Percentiles rank a stretch among this genome's conserved stretches.
Evolutionary conservation across 768 basidiomycete genomes (phyloP).

Genomic region (Boletus tylopilopsis): DNA sequence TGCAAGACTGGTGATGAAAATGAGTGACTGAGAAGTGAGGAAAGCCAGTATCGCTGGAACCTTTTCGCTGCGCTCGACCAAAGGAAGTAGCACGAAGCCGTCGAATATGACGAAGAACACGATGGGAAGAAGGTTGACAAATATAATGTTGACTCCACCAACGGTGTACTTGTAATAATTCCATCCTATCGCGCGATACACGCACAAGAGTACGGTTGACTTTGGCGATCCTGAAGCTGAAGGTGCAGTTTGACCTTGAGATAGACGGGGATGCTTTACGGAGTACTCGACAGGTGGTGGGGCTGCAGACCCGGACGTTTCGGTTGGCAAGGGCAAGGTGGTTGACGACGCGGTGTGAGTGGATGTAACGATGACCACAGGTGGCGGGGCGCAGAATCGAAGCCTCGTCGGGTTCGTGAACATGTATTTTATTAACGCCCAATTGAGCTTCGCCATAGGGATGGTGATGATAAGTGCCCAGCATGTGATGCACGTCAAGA

Average conservation of each 20-base stretch:
- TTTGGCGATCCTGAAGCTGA: conserved; percentile 61
- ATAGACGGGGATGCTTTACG: conserved; percentile 68
- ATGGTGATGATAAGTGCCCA: conserved; percentile 96
- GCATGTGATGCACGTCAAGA: conserved; percentile 83
- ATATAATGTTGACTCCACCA: conserved; percentile 97
- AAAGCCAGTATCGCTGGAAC: conserved; percentile 64
- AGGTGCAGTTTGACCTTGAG: conserved; percentile 88
- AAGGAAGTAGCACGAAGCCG: conserved; percentile 74
- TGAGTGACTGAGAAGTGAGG: conserved; percentile 68
- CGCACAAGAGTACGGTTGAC: conserved; percentile 91
- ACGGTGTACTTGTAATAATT: conserved; percentile 99
- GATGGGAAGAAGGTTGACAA: conserved; percentile 89
- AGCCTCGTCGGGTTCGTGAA: conserved; percentile 76
- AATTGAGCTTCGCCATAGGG: conserved; percentile 96
- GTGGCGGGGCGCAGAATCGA: conserved; percentile 89
- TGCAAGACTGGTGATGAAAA: conserved; percentile 81
- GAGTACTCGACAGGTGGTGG: conserved; percentile 46
- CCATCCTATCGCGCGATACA: conserved; percentile 84
- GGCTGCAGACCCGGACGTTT: conserved; percentile 8
- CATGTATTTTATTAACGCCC: conserved; percentile 87
- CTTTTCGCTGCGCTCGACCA: conserved; percentile 60
- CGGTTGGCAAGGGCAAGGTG: conserved; percentile 2
- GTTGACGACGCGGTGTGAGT: conserved; percentile 22
- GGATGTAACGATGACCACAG: conserved; percentile 50
- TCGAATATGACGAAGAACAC: conserved; percentile 97